phyloP scores from a whole-genome alignment of 305 asterid genomes.

The Solanum hybrid region DNA sequence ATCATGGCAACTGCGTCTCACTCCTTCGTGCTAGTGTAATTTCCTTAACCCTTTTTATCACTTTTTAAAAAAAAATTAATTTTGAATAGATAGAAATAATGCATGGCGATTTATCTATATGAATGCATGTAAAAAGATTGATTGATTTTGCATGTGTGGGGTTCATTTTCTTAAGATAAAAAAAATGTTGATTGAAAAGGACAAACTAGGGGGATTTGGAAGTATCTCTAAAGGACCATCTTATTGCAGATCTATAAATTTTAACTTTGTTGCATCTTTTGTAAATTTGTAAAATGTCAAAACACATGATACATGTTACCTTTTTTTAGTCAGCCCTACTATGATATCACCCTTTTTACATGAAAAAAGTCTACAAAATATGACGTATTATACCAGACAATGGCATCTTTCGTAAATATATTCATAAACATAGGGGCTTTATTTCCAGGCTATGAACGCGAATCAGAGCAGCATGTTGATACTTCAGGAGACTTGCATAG shows the following conservation, averaged over 20 bases:
- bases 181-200: background rate
- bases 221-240: slow-evolving; percentile 20
- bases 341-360: background rate
- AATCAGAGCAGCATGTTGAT: slow-evolving; percentile 88
- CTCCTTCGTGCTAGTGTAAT: slow-evolving; percentile 80
- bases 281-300: slow-evolving; percentile 22
- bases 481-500: slow-evolving; percentile 89
- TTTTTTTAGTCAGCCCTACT: slow-evolving; percentile 16
- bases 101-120: background rate
- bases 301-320: slow-evolving; percentile 16
- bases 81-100: background rate
- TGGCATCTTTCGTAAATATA: background rate
- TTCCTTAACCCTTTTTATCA: background rate
- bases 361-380: background rate
- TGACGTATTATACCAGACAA: background rate
- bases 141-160: background rate
- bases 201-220: slow-evolving; percentile 21
- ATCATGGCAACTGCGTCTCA: slow-evolving; percentile 86
- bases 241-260: slow-evolving; percentile 8
- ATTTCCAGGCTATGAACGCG: slow-evolving; percentile 47
- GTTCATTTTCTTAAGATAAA: background rate
- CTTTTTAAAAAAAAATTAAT: background rate
- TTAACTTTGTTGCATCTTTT: slow-evolving; percentile 16
- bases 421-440: background rate
- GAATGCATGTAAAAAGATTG: background rate